These are phyloP conservation scores for Heliamphora exappendiculata DNA, from an alignment of 148 eudicot species.

Conservation along the genomic window DNA sequence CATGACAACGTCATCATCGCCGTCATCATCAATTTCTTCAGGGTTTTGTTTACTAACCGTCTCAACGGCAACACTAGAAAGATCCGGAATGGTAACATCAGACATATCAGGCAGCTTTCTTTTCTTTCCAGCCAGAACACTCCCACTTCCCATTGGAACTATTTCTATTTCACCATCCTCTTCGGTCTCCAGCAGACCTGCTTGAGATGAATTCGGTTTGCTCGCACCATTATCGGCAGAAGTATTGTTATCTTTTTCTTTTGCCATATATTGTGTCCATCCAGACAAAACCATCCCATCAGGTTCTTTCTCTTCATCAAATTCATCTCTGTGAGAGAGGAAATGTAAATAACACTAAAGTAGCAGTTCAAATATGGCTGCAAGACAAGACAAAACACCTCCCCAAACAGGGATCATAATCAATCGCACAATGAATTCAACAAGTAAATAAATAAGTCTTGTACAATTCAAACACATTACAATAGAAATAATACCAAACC, in stretches of 20 bases:
- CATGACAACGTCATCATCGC: conserved; percentile 42
- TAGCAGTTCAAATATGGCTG: neutral
- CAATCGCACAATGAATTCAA: neutral
- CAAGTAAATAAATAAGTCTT: no score
- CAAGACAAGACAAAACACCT: neutral
- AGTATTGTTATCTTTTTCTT: conserved; percentile 33
- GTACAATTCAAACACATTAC: no score
- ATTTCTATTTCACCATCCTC: conserved; percentile 31
- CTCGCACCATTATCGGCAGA: conserved; percentile 46
- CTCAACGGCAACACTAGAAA: conserved; percentile 15
- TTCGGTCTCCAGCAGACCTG: conserved; percentile 21
- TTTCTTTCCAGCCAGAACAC: conserved; percentile 40
- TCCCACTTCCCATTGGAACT: conserved; percentile 5
- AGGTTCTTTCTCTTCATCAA: conserved; percentile 94
- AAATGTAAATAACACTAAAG: neutral
- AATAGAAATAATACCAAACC: no score
- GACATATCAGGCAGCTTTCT: conserved; percentile 51
- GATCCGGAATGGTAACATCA: conserved; percentile 13
- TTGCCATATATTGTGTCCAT: conserved; percentile 50
- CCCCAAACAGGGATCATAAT: neutral
- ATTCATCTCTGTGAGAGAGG: conserved; percentile 62
- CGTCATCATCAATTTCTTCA: conserved; percentile 35
- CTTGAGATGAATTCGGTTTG: conserved; percentile 31
- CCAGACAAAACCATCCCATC: conserved; percentile 90
- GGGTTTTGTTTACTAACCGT: conserved; percentile 31